phyloP scores from a whole-genome alignment of 2,329 filamentous ascomycete genomes.

The Grosmannia huntii region DNA sequence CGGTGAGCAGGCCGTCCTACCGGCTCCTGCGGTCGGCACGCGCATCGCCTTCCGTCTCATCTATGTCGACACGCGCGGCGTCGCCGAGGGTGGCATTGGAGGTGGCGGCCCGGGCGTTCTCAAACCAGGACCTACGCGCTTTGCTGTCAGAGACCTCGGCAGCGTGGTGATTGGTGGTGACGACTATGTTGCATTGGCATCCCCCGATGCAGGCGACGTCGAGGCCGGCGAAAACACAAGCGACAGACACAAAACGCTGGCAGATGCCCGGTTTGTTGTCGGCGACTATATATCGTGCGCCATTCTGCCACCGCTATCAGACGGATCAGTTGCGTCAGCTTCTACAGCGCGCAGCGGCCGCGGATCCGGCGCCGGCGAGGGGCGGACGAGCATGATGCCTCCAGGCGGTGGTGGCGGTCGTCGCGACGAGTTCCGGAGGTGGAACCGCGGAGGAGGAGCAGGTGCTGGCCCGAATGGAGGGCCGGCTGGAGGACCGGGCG shows the following conservation, averaged over 20 bases:
- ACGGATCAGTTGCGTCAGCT: slow-evolving; percentile 57
- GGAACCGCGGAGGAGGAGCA: not conserved
- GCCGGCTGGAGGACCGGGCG: not conserved
- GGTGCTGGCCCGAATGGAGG: not conserved
- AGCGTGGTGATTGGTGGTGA: slow-evolving; percentile 58
- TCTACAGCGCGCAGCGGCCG: slow-evolving; percentile 33
- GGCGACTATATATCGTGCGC: slow-evolving; percentile 82
- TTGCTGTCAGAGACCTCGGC: slow-evolving; percentile 69
- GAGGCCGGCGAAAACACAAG: too few species aligned
- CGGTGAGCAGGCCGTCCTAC: slow-evolving; percentile 46
- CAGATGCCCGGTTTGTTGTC: slow-evolving; percentile 69
- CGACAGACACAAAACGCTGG: slow-evolving; percentile 57
- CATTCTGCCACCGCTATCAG: slow-evolving; percentile 57
- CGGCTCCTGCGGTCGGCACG: slow-evolving; percentile 64
- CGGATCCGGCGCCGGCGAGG: slow-evolving; percentile 25
- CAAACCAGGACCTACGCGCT: slow-evolving; percentile 35
- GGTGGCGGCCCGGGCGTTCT: slow-evolving; percentile 14
- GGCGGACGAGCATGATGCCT: slow-evolving; percentile 12
- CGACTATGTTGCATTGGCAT: slow-evolving; percentile 10
- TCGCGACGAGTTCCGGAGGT: not conserved
- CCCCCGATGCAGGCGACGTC: slow-evolving; percentile 19
- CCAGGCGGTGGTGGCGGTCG: slow-evolving; percentile 1
- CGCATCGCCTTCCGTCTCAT: slow-evolving; percentile 80
- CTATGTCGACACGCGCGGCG: slow-evolving; percentile 55
- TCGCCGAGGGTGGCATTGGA: not conserved